Evolutionary conservation across 805 yeast genomes (phyloP), one percentile per base, ranked within the genome.

Genomic region (Candida anglica): DNA sequence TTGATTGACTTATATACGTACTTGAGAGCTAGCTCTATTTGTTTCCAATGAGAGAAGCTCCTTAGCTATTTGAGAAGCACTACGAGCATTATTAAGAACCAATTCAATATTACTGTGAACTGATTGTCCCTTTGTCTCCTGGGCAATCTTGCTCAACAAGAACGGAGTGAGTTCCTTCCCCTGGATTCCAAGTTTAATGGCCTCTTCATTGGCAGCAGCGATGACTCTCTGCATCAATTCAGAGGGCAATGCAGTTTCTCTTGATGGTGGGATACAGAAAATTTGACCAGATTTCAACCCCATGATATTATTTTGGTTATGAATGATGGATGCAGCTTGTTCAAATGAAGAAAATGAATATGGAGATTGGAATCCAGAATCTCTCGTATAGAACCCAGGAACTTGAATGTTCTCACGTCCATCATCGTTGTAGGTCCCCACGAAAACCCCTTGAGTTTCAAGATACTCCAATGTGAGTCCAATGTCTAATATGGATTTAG

Each of bases 401-500:
- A 87, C 66, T 32, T 63, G 55, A 19, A 62, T 48, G 30, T 36
- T 15, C 4, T 26, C 28, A 18, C 50, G 37, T 8, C 28, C 21
- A 9, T 44, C 46, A 5, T 74, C 73, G 10, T 81, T 79, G 39
- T 58, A 60, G 0, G 96, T 87, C 4, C 81, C 74, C 6, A 87
- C 95, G 46, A 81, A 82, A 1, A 87, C 95, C 10, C 96, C 96
- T 57, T 86, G 88, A 0, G 96, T 87, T 55, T 87, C 96, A 34
- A 87, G 64, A 50, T 81, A 86, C 54, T 87, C 96, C 71, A 86
- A 68, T 0, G 96, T 88, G 42, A 82, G 69, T 7, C 72, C 77
- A 35, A 88, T 81, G 48, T 87, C 96, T 36, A 87, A 62, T 33
- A 87, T 86, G 24, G 88, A 78, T 53, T 87, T 87, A 2, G 96